Evolutionary conservation across 768 basidiomycete species (phyloP).

Genomic region (Mycena olivaceomarginata): DNA sequence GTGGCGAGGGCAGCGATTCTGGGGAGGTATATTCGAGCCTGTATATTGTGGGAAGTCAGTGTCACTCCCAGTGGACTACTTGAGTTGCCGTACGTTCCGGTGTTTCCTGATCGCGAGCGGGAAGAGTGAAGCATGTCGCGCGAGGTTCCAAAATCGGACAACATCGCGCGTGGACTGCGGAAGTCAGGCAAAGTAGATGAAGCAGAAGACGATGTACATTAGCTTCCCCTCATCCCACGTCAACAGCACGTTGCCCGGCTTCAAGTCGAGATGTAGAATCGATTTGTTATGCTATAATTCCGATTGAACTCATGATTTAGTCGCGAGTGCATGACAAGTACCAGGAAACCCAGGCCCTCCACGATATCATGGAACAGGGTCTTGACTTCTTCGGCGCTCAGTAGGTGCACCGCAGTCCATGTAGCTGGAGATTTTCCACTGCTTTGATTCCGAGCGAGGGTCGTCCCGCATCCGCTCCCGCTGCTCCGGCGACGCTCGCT

Average conservation of each 20-base stretch:
- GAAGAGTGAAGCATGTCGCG: constrained; percentile 89
- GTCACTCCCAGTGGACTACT: background rate
- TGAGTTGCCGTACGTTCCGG: constrained; percentile 85
- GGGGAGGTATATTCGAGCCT: constrained; percentile 94
- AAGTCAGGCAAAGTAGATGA: constrained; percentile 7
- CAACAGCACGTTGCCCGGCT: constrained; percentile 94
- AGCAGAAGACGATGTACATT: constrained; percentile 70
- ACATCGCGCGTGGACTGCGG: constrained; percentile 88
- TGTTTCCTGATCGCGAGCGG: constrained; percentile 89
- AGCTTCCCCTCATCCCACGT: constrained; percentile 93
- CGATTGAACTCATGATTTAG: constrained; percentile 10
- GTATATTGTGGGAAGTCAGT: background rate
- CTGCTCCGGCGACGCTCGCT: constrained; percentile 78
- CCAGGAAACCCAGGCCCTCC: constrained; percentile 91
- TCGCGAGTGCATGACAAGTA: constrained; percentile 56
- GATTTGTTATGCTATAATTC: constrained; percentile 81
- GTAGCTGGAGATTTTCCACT: constrained; percentile 46
- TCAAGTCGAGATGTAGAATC: constrained; percentile 94
- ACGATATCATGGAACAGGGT: constrained; percentile 90
- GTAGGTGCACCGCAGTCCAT: constrained; percentile 87
- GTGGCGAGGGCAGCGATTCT: constrained; percentile 85
- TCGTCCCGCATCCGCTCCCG: constrained; percentile 76
- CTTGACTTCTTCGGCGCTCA: constrained; percentile 90
- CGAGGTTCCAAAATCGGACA: constrained; percentile 97
- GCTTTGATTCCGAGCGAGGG: constrained; percentile 60